Percentiles rank a stretch among this genome's conserved stretches.
These are phyloP conservation scores for Bodo saltans DNA, from an alignment of 78 protist species.

Conservation along the genomic window DNA sequence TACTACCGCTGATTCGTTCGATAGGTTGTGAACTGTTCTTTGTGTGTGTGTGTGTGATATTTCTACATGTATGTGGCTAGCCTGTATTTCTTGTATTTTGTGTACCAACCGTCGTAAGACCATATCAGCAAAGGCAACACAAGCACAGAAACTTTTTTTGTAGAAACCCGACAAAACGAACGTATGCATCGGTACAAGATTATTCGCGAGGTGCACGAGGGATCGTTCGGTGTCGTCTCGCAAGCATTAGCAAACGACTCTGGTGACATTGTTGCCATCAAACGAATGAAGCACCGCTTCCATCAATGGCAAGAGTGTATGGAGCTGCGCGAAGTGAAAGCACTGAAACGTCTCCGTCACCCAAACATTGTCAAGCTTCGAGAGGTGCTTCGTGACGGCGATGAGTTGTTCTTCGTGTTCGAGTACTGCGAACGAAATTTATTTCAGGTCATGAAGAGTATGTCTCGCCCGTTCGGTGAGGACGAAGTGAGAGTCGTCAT, in stretches of 20 bases:
- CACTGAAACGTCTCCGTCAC: constrained; percentile 58
- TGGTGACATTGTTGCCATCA: constrained; percentile 60
- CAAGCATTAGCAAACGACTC: constrained; percentile 33
- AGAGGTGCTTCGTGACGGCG: constrained; percentile 54
- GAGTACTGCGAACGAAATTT: constrained; percentile 64
- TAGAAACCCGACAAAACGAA: too few species aligned
- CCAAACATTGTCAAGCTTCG: constrained; percentile 53
- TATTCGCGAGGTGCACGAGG: constrained; percentile 53
- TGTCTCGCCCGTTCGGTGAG: constrained; percentile 50
- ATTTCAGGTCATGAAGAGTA: constrained; percentile 72
- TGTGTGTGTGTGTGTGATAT: too few species aligned
- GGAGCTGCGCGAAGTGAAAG: constrained; percentile 70
- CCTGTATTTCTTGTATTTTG: too few species aligned
- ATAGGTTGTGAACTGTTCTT: too few species aligned
- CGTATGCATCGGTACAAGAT: constrained; percentile 23
- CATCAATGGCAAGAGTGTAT: constrained; percentile 58
- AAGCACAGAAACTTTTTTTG: too few species aligned
- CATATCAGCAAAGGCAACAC: too few species aligned
- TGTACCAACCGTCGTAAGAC: too few species aligned
- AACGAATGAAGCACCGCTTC: constrained; percentile 42
- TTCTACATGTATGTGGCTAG: too few species aligned
- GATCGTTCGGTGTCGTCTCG: constrained; percentile 67
- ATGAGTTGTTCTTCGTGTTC: constrained; percentile 57
- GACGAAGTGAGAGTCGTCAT: constrained; percentile 25
- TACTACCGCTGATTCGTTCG: too few species aligned